Base-by-base conservation (phyloP, 2,329 filamentous ascomycete genomes). In the Fusarium nematophilum region DNA sequence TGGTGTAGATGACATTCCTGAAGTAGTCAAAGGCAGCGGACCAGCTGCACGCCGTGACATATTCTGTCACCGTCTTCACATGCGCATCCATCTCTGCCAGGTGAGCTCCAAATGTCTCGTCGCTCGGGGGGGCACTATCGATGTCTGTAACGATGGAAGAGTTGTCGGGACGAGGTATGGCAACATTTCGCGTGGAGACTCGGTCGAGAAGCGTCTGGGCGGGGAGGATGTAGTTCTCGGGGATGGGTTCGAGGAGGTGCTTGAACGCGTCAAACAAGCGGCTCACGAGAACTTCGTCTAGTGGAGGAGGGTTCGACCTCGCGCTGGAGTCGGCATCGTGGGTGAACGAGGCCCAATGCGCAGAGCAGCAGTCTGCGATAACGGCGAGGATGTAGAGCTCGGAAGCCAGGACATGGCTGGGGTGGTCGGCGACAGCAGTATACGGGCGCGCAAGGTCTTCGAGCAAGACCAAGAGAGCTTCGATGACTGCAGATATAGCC, bases 21-120 rank as follows among this genome's bases (percentile, higher is more conserved):
- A 89, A 74, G 65, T 86, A 86, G 40, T 87, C 84, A 50, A 89
- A 85, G 3, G 85, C 81, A 31, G 79, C 73, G 25, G 78, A 64
- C 88, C 88, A 90, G 65, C 82, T 89, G 3, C 86, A 86, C 7
- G 85, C 87, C 11, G 86, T 88, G 54, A 88, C 74, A 63, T 86
- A 90, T 69, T 90, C 86, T 27, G 88, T 77, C 13, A 90, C 79
- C 5, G 73, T 76, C 70, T 84, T 83, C 65, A 86, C 78, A 62
- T 83, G 78, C 7, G 74, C 73, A 67, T 89, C 86, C 46, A 88
- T 76, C 44, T 83, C 78, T 14, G 75, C 65, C 9, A 76, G 69
- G 40, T 78, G 78, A 9, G 74, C 68, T 13, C 74, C 72, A 14
- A 71, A 60, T 6, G 50, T 64, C n/a, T 69, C 62, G 10, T 72